Evolutionary conservation across 2,329 filamentous ascomycete genomes (phyloP).

Genomic region (Aspergillus bombycis): DNA sequence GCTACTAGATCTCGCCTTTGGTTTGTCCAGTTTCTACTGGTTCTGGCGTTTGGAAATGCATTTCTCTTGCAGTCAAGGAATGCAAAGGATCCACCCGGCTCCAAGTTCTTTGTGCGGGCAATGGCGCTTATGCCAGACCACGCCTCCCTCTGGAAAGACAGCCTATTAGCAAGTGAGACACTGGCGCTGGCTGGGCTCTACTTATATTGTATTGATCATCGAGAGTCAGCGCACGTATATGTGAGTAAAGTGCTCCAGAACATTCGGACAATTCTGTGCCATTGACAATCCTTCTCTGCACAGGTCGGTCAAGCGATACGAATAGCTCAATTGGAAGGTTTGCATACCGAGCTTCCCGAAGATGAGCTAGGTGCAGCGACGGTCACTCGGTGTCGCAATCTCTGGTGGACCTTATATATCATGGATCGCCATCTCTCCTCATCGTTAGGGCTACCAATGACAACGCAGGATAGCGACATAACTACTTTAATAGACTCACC

Average conservation of each 20-base stretch:
- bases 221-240: conserved; percentile 38
- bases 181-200: conserved; percentile 43
- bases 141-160: conserved; percentile 40
- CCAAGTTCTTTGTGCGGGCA: conserved; percentile 24
- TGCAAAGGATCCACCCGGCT: conserved; percentile 17
- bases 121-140: conserved; percentile 43
- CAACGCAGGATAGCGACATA: conserved; percentile 45
- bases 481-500: conserved; percentile 36
- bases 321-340: conserved; percentile 46
- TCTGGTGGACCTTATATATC: conserved; percentile 50
- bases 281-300: not conserved
- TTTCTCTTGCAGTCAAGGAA: conserved; percentile 17
- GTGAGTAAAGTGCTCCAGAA: conserved; percentile 16
- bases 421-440: conserved; percentile 47
- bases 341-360: conserved; percentile 47
- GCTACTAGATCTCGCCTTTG: conserved; percentile 28
- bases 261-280: not conserved
- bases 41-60: conserved; percentile 22
- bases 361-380: conserved; percentile 37
- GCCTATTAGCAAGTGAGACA: conserved; percentile 43
- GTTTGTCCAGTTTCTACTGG: conserved; percentile 22
- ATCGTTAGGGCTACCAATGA: conserved; percentile 44
- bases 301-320: conserved; percentile 46
- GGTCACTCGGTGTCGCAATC: conserved; percentile 37
- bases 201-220: conserved; percentile 43